Evolutionary conservation across 1,284 basidiomycete genomes (phyloP).

Genomic region (Sanghuangporus baumii): DNA sequence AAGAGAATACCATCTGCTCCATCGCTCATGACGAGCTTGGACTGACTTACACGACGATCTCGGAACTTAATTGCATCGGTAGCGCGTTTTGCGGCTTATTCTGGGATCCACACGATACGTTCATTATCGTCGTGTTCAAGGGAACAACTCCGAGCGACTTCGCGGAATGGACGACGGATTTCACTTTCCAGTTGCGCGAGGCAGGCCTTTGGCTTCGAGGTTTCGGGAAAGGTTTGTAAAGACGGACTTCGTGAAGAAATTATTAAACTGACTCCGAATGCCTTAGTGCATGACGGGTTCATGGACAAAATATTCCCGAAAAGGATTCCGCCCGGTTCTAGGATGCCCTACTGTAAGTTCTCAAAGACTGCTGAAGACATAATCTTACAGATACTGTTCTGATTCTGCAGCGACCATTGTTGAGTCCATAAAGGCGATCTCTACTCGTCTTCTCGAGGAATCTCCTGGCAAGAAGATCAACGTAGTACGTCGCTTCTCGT

Average conservation of each 20-base stretch:
- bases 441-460: conserved; percentile 14
- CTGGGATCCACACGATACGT: conserved; percentile 21
- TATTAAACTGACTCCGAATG: background rate
- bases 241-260: background rate
- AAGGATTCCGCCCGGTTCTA: conserved; percentile 17
- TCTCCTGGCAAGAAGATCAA: conserved; percentile 22
- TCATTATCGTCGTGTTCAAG: conserved; percentile 25
- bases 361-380: background rate
- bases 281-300: conserved; percentile 24
- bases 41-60: conserved; percentile 22
- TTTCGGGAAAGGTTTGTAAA: conserved; percentile 21
- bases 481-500: conserved; percentile 16
- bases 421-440: conserved; percentile 20
- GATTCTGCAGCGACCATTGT: conserved; percentile 20
- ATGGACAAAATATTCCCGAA: conserved; percentile 24
- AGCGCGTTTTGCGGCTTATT: conserved; percentile 23
- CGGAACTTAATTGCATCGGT: conserved; percentile 23
- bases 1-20: conserved; percentile 19
- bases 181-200: conserved; percentile 24
- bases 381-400: background rate
- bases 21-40: conserved; percentile 18
- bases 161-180: conserved; percentile 30
- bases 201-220: conserved; percentile 23
- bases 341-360: conserved; percentile 21
- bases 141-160: conserved; percentile 32